These are phyloP conservation scores for Pichia paraexigua DNA, from an alignment of 805 yeast genomes.

Conservation along the genomic window DNA sequence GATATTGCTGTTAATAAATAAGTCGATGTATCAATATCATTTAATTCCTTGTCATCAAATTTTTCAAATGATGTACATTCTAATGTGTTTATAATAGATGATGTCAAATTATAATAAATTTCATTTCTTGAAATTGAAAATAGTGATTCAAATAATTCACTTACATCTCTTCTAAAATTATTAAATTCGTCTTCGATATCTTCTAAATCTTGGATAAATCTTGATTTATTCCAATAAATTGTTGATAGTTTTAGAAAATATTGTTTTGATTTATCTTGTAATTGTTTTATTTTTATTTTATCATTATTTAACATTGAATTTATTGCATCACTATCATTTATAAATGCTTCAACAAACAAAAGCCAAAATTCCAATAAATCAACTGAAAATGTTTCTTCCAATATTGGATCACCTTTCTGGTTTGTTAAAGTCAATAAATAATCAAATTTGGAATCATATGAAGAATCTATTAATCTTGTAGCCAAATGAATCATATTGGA, in stretches of 20 bases:
- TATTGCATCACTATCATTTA: constrained; percentile 39
- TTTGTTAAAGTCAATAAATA: constrained; percentile 46
- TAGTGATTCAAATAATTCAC: constrained; percentile 67
- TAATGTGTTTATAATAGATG: constrained; percentile 27
- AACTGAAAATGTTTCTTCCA: constrained; percentile 50
- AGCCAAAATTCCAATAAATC: constrained; percentile 63
- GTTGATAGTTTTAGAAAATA: constrained; percentile 46
- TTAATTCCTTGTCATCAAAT: not conserved
- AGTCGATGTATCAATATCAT: constrained; percentile 54
- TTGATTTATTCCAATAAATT: constrained; percentile 64
- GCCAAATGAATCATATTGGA: constrained; percentile 38
- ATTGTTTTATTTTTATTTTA: constrained; percentile 19
- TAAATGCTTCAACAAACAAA: constrained; percentile 49
- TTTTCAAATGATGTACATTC: constrained; percentile 4
- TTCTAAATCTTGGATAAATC: constrained; percentile 30
- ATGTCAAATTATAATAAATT: constrained; percentile 38
- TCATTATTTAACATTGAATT: constrained; percentile 28
- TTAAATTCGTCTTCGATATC: constrained; percentile 45
- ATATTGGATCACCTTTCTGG: constrained; percentile 47
- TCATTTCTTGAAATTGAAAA: constrained; percentile 56
- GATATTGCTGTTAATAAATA: constrained; percentile 42
- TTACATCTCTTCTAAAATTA: constrained; percentile 63
- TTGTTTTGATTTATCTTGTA: constrained; percentile 27
- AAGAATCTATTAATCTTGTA: constrained; percentile 29
- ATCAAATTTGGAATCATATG: constrained; percentile 35